Conservation (phyloP, 1,139 yeast species). For the Candida sp. region DNA sequence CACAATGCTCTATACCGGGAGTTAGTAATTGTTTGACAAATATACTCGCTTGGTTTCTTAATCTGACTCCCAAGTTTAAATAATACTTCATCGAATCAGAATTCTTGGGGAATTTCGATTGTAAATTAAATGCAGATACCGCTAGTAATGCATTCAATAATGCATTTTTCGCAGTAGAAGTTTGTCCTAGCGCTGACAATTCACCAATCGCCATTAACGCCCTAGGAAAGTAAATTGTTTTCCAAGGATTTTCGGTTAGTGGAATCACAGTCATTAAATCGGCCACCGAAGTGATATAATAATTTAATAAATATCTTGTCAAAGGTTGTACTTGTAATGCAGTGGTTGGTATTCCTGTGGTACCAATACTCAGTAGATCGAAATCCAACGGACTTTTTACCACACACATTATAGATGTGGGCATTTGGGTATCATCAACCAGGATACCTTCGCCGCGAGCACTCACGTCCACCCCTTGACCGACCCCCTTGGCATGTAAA, state of each 20-base stretch:
- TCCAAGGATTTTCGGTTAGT: slow-evolving; percentile 84
- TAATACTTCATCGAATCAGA: slow-evolving; percentile 67
- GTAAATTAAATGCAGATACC: slow-evolving; percentile 78
- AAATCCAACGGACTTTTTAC: slow-evolving; percentile 42
- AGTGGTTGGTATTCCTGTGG: slow-evolving; percentile 52
- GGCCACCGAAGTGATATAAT: slow-evolving; percentile 78
- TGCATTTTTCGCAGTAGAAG: slow-evolving; percentile 76
- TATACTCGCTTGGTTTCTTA: slow-evolving; percentile 71
- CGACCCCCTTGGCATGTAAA: slow-evolving; percentile 33
- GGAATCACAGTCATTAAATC: slow-evolving; percentile 88
- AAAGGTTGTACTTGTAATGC: slow-evolving; percentile 65
- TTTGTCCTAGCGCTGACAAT: slow-evolving; percentile 66
- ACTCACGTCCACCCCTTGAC: slow-evolving; percentile 24
- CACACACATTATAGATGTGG: slow-evolving; percentile 45
- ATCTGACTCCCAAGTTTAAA: slow-evolving; percentile 66
- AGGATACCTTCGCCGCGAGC: slow-evolving; percentile 38
- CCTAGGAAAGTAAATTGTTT: slow-evolving; percentile 76
- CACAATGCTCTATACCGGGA: slow-evolving; percentile 47
- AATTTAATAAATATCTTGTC: slow-evolving; percentile 65
- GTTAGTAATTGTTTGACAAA: slow-evolving; percentile 53
- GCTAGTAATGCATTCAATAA: slow-evolving; percentile 77
- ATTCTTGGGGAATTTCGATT: slow-evolving; percentile 61
- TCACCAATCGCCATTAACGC: slow-evolving; percentile 84
- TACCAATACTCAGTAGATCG: slow-evolving; percentile 25
- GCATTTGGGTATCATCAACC: slow-evolving; percentile 35